Evolutionary conservation across 1,284 basidiomycete species (phyloP), one percentile per base, ranked within the genome.

Genomic region (Cronartium ribicola): DNA sequence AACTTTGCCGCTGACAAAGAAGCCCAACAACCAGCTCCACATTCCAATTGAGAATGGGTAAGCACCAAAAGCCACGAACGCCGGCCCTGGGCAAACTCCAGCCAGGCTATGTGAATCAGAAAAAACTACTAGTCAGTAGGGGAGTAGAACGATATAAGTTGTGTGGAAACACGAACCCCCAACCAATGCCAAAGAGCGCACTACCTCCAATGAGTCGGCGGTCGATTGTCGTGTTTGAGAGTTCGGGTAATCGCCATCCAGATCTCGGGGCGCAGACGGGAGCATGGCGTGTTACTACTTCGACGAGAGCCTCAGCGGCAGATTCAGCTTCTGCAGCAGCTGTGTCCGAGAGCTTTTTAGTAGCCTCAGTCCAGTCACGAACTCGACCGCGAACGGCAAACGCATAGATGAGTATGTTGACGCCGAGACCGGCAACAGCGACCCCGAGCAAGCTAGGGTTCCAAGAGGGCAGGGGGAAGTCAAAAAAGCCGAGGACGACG

Each of bases 51-150:
- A 69, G 48, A 61, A 37, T 43, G 67, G 67, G 62, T 61, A 69
- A 14, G 67, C 59, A n/a, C 67, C 67, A 43, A 69, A 61, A 22
- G 59, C 39, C 14, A 69, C 67, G 43, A 69, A 29, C 11, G 55
- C 67, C 29, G 67, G 67, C 20, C 67, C 67, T 5, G 67, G 67
- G 43, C 67, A 69, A 44, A 69, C 43, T 44, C 67, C 67, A 36
- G 59, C 59, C 37, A 69, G 36, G 41, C 67, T 69, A 62, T 43
- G 29, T 20, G 17, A 69, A 60, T 39, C 8, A 68, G 8, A n/a
- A n/a, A 8, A 60, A 61, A 46, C 43, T 55, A 22, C 10, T 11
- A 37, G 22, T 55, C 5, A 59, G 57, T 14, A 29, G 39, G 20
- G 22, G 6, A 11, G 40, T 20, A 17, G 55, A 61, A 41, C 11